These are phyloP conservation scores for Ramalina intermedia DNA, from an alignment of 495 filamentous ascomycete genomes.

Conservation along the genomic window DNA sequence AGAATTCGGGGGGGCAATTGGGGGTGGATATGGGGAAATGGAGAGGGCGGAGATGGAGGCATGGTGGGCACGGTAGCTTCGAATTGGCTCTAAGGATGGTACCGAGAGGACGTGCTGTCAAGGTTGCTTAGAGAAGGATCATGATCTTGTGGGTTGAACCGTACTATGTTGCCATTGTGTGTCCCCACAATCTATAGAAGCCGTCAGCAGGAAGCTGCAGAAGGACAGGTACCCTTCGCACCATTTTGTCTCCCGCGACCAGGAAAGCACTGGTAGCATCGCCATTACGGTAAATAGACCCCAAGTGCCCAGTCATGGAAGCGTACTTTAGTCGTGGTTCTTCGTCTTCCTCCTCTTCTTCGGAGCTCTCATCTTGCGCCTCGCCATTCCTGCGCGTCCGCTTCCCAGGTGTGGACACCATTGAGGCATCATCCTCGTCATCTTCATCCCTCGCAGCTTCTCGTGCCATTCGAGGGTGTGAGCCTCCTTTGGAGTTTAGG, in stretches of 20 bases:
- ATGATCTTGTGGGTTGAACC: constrained; percentile 18
- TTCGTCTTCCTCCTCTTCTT: constrained; percentile 83
- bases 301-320: constrained; percentile 64
- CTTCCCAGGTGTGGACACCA: constrained; percentile 12
- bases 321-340: constrained; percentile 91
- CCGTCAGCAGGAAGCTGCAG: constrained; percentile 5
- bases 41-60: constrained; percentile 83
- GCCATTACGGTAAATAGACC: constrained; percentile 75
- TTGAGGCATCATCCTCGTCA: constrained; percentile 11
- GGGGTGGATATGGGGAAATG: constrained; percentile 78
- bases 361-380: constrained; percentile 41
- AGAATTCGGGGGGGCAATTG: constrained; percentile 42
- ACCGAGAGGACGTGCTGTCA: constrained; percentile 69
- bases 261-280: constrained; percentile 85
- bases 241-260: constrained; percentile 93
- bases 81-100: constrained; percentile 61
- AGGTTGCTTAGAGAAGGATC: constrained; percentile 1
- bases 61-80: constrained; percentile 79
- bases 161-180: constrained; percentile 92
- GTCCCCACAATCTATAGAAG: constrained; percentile 67
- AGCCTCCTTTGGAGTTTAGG: too few species aligned
- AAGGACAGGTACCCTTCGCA: constrained; percentile 22
- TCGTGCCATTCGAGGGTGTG: constrained; percentile 9
- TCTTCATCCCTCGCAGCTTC: constrained; percentile 13
- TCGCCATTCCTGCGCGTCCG: constrained; percentile 20